Percentiles rank a stretch among this genome's conserved stretches.
Evolutionary conservation across 2,329 filamentous ascomycete species (phyloP).

Genomic region (Alternaria consortialis): DNA sequence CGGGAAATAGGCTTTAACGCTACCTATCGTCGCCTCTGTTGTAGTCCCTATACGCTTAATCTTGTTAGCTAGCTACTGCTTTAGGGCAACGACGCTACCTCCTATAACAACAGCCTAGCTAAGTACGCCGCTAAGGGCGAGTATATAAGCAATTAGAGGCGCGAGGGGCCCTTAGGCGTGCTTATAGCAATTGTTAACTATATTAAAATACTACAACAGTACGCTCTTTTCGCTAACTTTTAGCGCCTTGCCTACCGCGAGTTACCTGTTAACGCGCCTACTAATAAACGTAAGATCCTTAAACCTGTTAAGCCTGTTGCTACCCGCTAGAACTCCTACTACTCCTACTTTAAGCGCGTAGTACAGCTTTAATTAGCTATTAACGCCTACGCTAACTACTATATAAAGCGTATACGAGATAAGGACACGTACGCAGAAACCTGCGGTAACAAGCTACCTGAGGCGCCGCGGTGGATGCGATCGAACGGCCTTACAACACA

Average conservation of each 20-base stretch:
- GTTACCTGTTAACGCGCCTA: too few relatives aligned
- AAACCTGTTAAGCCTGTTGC: conserved; percentile 1
- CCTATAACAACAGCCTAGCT: background rate
- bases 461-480: background rate
- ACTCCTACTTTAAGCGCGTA: background rate
- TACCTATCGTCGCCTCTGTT: background rate
- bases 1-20: conserved; percentile 1
- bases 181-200: conserved; percentile 9
- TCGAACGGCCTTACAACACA: background rate
- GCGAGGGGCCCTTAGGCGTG: conserved; percentile 3
- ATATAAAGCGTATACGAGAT: too few relatives aligned
- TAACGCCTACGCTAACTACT: background rate
- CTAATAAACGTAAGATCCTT: background rate
- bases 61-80: conserved; percentile 1
- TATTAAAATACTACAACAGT: conserved; percentile 15
- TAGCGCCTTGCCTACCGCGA: background rate
- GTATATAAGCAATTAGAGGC: background rate
- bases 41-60: conserved; percentile 7
- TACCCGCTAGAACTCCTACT: background rate
- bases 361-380: background rate
- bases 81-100: background rate
- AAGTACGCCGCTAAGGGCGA: background rate
- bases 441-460: background rate
- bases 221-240: conserved; percentile 1
- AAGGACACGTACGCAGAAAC: background rate